Conservation (phyloP, 495 filamentous ascomycete genomes). For the Hypoxylon fragiforme region DNA sequence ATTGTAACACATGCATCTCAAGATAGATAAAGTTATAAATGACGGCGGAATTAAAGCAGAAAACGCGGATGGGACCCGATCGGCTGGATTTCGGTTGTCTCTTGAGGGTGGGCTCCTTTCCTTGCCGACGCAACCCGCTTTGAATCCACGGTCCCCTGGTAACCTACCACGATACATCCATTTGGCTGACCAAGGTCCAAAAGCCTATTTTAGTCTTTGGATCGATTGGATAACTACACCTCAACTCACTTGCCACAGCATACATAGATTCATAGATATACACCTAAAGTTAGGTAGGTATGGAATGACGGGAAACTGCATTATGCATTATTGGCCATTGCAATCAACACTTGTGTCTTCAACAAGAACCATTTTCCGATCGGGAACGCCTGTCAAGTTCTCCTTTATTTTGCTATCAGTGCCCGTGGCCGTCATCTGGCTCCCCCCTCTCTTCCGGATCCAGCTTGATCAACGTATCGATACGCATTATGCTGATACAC, state of each 20-base stretch:
- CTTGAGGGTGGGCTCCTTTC: not conserved
- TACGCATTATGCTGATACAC: constrained; percentile 98
- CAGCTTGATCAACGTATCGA: constrained; percentile 98
- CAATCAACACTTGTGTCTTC: constrained; percentile 29
- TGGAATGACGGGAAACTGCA: no score
- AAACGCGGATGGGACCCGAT: constrained; percentile 7
- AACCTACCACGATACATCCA: not conserved
- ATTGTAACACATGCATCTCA: not conserved
- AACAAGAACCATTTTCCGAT: constrained; percentile 22
- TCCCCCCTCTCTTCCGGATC: constrained; percentile 81
- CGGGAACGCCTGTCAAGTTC: constrained; percentile 21
- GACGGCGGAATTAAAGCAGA: not conserved
- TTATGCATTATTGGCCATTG: constrained; percentile 14
- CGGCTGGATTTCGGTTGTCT: constrained; percentile 13
- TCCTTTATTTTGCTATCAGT: constrained; percentile 47
- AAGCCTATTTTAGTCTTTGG: no score
- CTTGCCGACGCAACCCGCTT: constrained; percentile 32
- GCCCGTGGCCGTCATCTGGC: constrained; percentile 79
- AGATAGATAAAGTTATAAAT: not conserved
- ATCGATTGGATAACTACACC: constrained; percentile 7
- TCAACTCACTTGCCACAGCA: constrained; percentile 10
- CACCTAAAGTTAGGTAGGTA: no score
- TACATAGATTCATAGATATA: constrained; percentile 2
- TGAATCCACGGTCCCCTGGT: not conserved
- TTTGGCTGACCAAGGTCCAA: constrained; percentile 16